Evolutionary conservation across 129 eudicot genomes (phyloP).

Genomic region (Flaveria brownii): DNA sequence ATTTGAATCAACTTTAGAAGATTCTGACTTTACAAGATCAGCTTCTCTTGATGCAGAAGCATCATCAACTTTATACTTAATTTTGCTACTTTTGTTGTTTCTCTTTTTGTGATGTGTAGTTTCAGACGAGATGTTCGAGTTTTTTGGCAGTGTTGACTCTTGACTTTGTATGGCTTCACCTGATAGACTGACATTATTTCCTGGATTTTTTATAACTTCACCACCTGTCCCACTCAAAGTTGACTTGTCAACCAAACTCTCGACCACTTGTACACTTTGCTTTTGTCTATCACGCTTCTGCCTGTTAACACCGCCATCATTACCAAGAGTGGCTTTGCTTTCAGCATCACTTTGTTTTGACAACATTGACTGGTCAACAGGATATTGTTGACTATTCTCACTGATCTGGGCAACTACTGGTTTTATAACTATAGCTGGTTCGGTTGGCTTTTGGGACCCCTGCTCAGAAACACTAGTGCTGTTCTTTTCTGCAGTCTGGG

Average conservation of each 20-base stretch:
- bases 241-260: conserved; percentile 42
- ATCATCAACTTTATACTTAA: conserved; percentile 58
- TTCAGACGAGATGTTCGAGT: conserved; percentile 32
- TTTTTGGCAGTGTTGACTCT: conserved; percentile 25
- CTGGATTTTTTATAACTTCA: conserved; percentile 15
- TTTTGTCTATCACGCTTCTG: conserved; percentile 59
- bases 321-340: conserved; percentile 37
- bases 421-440: conserved; percentile 25
- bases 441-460: conserved; percentile 32
- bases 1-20: conserved; percentile 35
- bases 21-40: conserved; percentile 34
- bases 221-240: conserved; percentile 28
- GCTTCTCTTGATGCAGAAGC: conserved; percentile 31
- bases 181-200: conserved; percentile 30
- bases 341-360: conserved; percentile 38
- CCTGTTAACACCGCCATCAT: conserved; percentile 43
- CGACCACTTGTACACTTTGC: conserved; percentile 42
- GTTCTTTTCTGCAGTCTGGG: conserved; percentile 42
- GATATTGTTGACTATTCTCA: conserved; percentile 34
- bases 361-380: conserved; percentile 30
- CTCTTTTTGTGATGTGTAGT: conserved; percentile 48
- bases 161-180: conserved; percentile 28
- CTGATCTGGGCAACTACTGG: conserved; percentile 31
- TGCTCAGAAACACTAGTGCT: conserved; percentile 22
- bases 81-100: conserved; percentile 53